Conservation (phyloP, 129 eudicot genomes). For the Rutidosis leptorrhynchoides region DNA sequence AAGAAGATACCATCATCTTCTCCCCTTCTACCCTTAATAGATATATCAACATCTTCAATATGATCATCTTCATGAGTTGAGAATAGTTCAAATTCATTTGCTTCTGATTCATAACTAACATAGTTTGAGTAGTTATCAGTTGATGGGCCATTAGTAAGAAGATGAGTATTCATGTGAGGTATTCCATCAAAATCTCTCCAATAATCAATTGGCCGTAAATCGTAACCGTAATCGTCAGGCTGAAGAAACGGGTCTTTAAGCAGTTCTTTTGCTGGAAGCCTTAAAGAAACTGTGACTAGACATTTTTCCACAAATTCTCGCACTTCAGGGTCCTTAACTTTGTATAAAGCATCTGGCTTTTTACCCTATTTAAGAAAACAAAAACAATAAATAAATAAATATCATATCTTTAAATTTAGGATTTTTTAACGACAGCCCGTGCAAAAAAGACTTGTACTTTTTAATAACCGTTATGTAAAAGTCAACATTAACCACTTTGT, state of each 20-base stretch:
- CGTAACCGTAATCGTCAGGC: conserved; percentile 50
- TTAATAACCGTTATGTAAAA: no score
- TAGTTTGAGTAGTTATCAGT: conserved; percentile 35
- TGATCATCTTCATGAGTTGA: conserved; percentile 51
- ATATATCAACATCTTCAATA: conserved; percentile 47
- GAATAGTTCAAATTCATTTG: conserved; percentile 49
- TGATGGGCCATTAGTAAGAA: conserved; percentile 27
- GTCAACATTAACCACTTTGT: no score
- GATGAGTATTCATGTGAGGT: conserved; percentile 35
- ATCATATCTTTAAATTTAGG: no score
- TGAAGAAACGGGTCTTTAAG: conserved; percentile 85
- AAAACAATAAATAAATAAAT: neutral
- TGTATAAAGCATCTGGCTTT: conserved; percentile 72
- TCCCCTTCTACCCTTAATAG: conserved; percentile 67
- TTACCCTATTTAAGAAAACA: conserved; percentile 50
- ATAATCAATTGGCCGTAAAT: conserved; percentile 40
- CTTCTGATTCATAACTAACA: conserved; percentile 49
- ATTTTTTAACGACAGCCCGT: no score
- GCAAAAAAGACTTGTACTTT: no score
- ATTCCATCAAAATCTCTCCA: no score
- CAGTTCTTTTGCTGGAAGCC: conserved; percentile 76
- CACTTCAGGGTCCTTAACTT: conserved; percentile 77
- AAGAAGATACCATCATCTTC: conserved; percentile 67
- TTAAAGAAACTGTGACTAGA: conserved; percentile 63
- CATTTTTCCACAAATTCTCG: conserved; percentile 84